A percentile compares a stretch with the other conserved stretches of the same genome.
Conservation (phyloP, 768 basidiomycete genomes). For the Lanmaoa pseudosensibilis region DNA sequence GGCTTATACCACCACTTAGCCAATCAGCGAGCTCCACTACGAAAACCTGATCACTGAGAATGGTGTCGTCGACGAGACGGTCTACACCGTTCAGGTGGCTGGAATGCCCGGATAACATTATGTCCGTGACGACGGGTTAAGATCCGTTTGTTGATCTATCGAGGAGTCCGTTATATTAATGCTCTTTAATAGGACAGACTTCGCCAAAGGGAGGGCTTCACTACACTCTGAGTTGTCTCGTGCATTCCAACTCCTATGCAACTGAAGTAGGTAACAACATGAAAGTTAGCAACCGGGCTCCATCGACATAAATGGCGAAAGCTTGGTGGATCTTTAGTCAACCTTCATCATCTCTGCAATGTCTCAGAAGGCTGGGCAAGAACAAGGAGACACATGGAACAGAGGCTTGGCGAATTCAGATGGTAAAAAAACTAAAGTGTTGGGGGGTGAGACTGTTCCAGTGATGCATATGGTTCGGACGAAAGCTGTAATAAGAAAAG, state of each 20-base stretch:
- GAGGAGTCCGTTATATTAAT: neutral
- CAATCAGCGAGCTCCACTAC: no score
- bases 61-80: constrained; percentile 48
- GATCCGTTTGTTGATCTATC: neutral
- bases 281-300: neutral
- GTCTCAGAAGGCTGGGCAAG: neutral
- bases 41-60: constrained; percentile 9
- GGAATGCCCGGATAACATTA: neutral
- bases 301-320: no score
- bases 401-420: neutral
- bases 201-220: neutral
- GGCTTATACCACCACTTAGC: no score
- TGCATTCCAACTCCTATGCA: neutral
- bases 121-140: neutral
- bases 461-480: neutral
- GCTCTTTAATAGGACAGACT: neutral
- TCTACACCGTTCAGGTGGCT: constrained; percentile 50
- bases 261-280: neutral
- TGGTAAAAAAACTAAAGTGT: neutral
- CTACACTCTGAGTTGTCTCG: neutral
- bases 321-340: neutral
- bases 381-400: neutral
- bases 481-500: neutral
- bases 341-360: neutral
- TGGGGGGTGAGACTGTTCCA: neutral